Evolutionary conservation across 805 yeast species (phyloP).

Genomic region (Saturnispora zaruensis): DNA sequence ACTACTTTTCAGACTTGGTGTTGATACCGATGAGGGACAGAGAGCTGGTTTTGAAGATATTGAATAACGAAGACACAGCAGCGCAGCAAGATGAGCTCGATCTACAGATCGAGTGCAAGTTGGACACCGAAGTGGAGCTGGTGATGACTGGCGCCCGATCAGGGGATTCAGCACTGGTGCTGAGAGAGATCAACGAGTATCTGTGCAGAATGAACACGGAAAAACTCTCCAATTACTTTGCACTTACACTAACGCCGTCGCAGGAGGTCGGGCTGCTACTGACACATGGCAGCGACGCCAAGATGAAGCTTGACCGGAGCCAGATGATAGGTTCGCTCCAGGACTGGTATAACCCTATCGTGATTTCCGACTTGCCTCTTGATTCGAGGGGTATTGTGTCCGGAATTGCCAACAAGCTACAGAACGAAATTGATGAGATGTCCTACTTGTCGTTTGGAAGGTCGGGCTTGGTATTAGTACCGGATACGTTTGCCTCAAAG

Average conservation of each 20-base stretch:
- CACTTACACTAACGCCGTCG: slow-evolving; percentile 42
- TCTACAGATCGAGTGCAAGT: slow-evolving; percentile 31
- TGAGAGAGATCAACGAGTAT: slow-evolving; percentile 35
- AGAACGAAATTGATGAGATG: slow-evolving; percentile 36
- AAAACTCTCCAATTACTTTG: slow-evolving; percentile 37
- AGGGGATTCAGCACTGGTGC: slow-evolving; percentile 35
- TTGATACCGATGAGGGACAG: slow-evolving; percentile 43
- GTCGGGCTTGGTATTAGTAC: slow-evolving; percentile 51
- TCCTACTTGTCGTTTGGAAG: slow-evolving; percentile 53
- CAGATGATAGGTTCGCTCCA: slow-evolving; percentile 47
- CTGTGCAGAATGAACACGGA: slow-evolving; percentile 19
- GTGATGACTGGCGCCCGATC: slow-evolving; percentile 53
- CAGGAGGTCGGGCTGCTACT: slow-evolving; percentile 42
- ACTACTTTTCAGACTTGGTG: slow-evolving; percentile 57
- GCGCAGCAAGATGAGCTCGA: background rate
- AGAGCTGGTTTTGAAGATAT: slow-evolving; percentile 36
- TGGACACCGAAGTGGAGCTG: slow-evolving; percentile 33
- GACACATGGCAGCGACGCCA: slow-evolving; percentile 32
- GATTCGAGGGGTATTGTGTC: slow-evolving; percentile 62
- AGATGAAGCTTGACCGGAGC: slow-evolving; percentile 33
- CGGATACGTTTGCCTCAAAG: slow-evolving; percentile 32
- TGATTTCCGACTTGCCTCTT: slow-evolving; percentile 42
- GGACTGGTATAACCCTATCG: slow-evolving; percentile 49
- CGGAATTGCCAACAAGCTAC: slow-evolving; percentile 46
- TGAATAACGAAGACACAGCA: slow-evolving; percentile 15